Base-by-base conservation (phyloP, 106 monocot genomes). In the Dendrobium chrysotoxum region DNA sequence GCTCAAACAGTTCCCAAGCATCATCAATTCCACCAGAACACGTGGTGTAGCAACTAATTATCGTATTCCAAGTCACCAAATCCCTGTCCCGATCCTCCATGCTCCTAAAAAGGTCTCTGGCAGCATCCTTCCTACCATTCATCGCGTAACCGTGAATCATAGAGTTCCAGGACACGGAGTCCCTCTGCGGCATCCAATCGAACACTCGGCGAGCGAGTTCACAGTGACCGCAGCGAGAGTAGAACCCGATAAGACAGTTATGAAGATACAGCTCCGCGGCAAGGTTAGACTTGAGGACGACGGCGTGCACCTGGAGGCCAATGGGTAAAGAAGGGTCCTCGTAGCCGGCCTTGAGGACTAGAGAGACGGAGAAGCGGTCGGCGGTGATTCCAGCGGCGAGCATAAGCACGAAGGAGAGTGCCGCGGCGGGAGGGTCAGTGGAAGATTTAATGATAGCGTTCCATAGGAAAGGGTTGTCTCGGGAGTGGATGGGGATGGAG, bases 81-180 rank as follows among this genome's bases (percentile, higher is more conserved):
- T n/a, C n/a, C n/a, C n/a, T n/a, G n/a, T n/a, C n/a, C n/a, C n/a
- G n/a, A n/a, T n/a, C n/a, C n/a, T n/a, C n/a, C n/a, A n/a, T n/a
- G n/a, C n/a, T n/a, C n/a, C n/a, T n/a, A n/a, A n/a, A n/a, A n/a
- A n/a, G n/a, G n/a, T n/a, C n/a, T n/a, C n/a, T n/a, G n/a, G n/a
- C n/a, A n/a, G n/a, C n/a, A n/a, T 6, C 67, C 83, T 87, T 58
- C 39, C 58, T 53, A 20, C 88, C 88, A n/a, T 40, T 45, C 82
- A 80, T 88, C 21, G 76, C 79, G 38, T 93, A 90, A 23, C 90
- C 93, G 61, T 87, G 85, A 31, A 90, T 85, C 80, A 93, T 83
- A 2, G 88, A 73, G 72, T 93, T 93, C 85, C 88, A 90, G 13
- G 86, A 85, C 20, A 93, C 81, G 1, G 81, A 80, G 39, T 88